Base-by-base conservation (phyloP, 768 basidiomycete genomes). In the Asterophora parasitica region DNA sequence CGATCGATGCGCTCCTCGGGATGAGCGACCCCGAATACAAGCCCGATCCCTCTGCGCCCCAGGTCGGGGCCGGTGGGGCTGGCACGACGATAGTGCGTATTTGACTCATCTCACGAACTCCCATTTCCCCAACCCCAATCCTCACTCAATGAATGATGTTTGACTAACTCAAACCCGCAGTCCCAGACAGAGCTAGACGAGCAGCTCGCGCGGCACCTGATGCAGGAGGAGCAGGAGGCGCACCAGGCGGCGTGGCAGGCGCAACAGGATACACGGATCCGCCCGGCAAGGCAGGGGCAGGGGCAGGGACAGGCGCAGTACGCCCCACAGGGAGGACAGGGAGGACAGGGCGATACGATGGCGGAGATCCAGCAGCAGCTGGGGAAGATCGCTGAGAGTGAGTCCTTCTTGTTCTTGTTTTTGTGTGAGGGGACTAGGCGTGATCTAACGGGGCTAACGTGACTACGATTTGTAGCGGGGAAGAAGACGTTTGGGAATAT, bases 1-100 rank as follows among this genome's bases (percentile, higher is more conserved):
- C 90, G 4, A 75, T 92, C 46, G 89, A 92, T 56, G 67, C 74
- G 1, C 72, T 93, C 7, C 76, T 93, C 6, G 85, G 83, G 8
- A 92, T 93, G 90, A 90, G 76, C 65, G 91, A 93, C 66, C 89
- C 89, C 1, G 74, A 82, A 6, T 91, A 85, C 59, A 73, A 60
- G 47, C 65, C 67, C 38, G 72, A 81, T 3, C 60, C 23, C 6
- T 3, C 23, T 23, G 23, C 23, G n/a, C n/a, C n/a, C n/a, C n/a
- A n/a, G n/a, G n/a, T n/a, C n/a, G n/a, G n/a, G n/a, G n/a, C n/a
- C n/a, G n/a, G n/a, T n/a, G n/a, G n/a, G n/a, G n/a, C n/a, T n/a
- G n/a, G n/a, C n/a, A n/a, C n/a, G n/a, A n/a, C n/a, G n/a, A n/a
- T n/a, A n/a, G n/a, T n/a, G n/a, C n/a, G n/a, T n/a, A n/a, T n/a